A percentile compares a stretch with the other conserved stretches of the same genome.
Evolutionary conservation across 495 filamentous ascomycete species (phyloP).

Genomic region (Xylaria grammica): DNA sequence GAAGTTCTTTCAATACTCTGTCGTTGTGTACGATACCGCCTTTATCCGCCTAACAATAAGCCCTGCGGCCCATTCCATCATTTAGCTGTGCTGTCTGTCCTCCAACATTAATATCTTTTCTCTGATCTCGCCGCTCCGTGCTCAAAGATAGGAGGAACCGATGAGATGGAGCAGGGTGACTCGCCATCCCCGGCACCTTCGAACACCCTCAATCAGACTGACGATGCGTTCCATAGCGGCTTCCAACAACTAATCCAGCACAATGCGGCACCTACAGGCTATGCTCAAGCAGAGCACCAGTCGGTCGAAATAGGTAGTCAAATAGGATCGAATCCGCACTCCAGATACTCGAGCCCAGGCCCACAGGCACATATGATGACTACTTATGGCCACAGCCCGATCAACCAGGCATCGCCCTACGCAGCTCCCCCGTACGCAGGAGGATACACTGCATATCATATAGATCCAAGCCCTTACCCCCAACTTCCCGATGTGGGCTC

Average conservation of each 20-base stretch:
- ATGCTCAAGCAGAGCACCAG: constrained; percentile 32
- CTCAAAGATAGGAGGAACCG: constrained; percentile 16
- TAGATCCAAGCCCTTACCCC: constrained; percentile 42
- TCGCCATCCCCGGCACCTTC: constrained; percentile 51
- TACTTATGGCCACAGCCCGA: constrained; percentile 25
- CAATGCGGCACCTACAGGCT: constrained; percentile 45
- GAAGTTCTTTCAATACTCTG: constrained; percentile 3
- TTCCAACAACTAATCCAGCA: constrained; percentile 56
- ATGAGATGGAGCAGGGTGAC: constrained; percentile 44
- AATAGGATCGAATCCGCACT: constrained; percentile 46
- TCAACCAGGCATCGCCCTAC: constrained; percentile 32
- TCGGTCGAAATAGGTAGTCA: constrained; percentile 35
- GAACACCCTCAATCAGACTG: constrained; percentile 28
- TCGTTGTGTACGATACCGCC: not conserved
- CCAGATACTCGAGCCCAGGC: constrained; percentile 48
- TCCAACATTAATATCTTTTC: constrained; percentile 3
- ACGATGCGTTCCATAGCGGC: constrained; percentile 51
- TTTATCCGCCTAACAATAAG: not conserved
- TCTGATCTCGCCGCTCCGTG: not conserved
- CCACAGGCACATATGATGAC: constrained; percentile 39
- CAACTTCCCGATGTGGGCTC: constrained; percentile 34
- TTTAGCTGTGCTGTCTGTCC: not conserved
- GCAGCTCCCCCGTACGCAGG: constrained; percentile 25
- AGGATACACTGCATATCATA: constrained; percentile 42
- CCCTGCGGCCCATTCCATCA: no score